Conservation (phyloP, 2,329 filamentous ascomycete species). For the Colletotrichum abscissum region DNA sequence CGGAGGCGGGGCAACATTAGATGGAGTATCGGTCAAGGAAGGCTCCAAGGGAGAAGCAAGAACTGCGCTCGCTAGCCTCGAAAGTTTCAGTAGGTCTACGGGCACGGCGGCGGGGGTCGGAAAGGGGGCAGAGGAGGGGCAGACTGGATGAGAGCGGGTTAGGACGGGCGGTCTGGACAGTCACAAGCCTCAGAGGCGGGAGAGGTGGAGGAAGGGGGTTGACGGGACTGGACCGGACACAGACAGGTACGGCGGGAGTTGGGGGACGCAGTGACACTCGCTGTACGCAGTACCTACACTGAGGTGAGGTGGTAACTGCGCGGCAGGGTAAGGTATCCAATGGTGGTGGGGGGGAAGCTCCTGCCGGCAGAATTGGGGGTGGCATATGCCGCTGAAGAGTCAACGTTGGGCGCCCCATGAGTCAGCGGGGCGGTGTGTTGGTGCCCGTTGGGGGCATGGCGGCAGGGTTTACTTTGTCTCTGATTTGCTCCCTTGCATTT, state of each 20-base stretch:
- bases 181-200: not conserved
- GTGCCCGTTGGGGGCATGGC: not conserved
- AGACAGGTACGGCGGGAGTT: not conserved
- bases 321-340: not conserved
- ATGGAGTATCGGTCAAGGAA: not conserved
- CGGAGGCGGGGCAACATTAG: conserved; percentile 31
- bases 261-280: not conserved
- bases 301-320: not conserved
- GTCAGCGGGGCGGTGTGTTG: conserved; percentile 1
- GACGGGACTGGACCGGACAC: too few species aligned
- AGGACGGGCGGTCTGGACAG: conserved; percentile 1
- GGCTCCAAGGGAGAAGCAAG: not conserved
- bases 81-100: conserved; percentile 13
- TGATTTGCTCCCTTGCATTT: not conserved
- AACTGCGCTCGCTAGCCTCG: not conserved
- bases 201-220: not conserved
- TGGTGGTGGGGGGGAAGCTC: not conserved
- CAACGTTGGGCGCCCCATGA: not conserved
- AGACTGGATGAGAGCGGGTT: not conserved
- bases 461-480: not conserved
- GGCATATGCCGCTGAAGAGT: conserved; percentile 12
- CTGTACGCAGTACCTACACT: not conserved
- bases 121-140: not conserved
- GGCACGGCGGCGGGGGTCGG: conserved; percentile 14
- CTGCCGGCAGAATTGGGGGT: conserved; percentile 3